Evolutionary conservation across 73 alveolate species (phyloP).

Genomic region (Paramecium biaurelia): DNA sequence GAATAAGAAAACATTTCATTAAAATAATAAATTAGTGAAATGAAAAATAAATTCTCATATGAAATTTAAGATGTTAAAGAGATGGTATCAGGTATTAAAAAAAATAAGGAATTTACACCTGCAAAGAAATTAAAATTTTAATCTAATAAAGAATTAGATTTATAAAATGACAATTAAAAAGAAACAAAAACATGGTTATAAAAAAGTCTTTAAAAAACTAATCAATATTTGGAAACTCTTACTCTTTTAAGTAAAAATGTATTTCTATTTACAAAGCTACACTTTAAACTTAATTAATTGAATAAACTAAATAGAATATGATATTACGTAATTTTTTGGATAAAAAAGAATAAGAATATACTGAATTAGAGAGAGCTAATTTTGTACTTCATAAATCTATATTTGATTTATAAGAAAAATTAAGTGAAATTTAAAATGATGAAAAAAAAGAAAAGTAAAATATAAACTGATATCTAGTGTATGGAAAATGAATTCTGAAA

Average conservation of each 20-base stretch:
- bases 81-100: background rate
- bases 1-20: background rate
- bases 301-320: conserved; percentile 37
- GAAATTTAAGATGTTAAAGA: background rate
- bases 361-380: conserved; percentile 6
- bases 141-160: background rate
- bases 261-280: background rate
- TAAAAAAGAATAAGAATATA: conserved; percentile 24
- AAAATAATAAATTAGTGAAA: background rate
- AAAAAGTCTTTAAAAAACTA: background rate
- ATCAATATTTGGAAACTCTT: conserved; percentile 15
- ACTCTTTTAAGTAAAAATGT: background rate
- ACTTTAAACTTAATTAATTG: background rate
- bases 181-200: background rate
- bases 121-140: background rate
- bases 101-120: background rate
- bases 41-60: background rate
- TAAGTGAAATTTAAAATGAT: background rate
- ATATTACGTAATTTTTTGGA: background rate
- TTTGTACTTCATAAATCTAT: background rate
- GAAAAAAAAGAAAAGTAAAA: background rate
- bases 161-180: background rate
- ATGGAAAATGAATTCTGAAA: conserved; percentile 22
- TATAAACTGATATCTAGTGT: background rate
- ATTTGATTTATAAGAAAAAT: background rate